Conservation (phyloP, 2,329 filamentous ascomycete genomes). For the Colletotrichum horii region DNA sequence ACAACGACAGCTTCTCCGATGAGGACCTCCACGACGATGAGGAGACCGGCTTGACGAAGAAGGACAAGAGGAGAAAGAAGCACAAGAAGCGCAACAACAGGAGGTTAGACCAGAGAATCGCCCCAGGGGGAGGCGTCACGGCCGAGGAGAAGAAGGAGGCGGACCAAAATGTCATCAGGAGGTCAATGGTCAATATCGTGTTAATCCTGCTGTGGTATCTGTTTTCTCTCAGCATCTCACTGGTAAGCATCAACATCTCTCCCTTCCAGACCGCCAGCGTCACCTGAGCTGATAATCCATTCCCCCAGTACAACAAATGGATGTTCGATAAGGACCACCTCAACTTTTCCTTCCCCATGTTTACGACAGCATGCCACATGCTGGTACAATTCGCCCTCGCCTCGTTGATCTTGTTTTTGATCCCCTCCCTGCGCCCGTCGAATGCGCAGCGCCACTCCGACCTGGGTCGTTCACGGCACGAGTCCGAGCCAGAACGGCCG, state of each 20-base stretch:
- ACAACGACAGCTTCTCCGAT: constrained; percentile 67
- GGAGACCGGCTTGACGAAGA: constrained; percentile 82
- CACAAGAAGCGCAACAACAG: constrained; percentile 71
- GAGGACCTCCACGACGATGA: constrained; percentile 84
- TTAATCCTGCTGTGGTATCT: constrained; percentile 87
- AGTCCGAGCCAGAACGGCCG: constrained; percentile 59
- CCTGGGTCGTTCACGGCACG: constrained; percentile 54
- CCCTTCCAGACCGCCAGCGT: neutral
- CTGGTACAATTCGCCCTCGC: constrained; percentile 88
- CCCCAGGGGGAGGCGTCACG: constrained; percentile 62
- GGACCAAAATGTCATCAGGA: constrained; percentile 74
- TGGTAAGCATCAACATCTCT: constrained; percentile 61
- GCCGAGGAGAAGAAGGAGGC: constrained; percentile 77
- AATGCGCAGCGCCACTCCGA: constrained; percentile 50
- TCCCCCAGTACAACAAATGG: constrained; percentile 95
- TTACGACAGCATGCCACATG: constrained; percentile 96
- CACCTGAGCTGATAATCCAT: constrained; percentile 29
- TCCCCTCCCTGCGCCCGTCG: constrained; percentile 81
- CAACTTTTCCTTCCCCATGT: constrained; percentile 93
- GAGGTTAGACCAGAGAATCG: constrained; percentile 72
- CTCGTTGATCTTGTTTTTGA: constrained; percentile 76
- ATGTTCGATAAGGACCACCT: constrained; percentile 90
- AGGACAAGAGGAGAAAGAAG: constrained; percentile 72
- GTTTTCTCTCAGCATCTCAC: constrained; percentile 91
- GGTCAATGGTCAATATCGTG: constrained; percentile 74